Conservation (phyloP, 352 stramenopile species). For the Phytophthora colocasiae region DNA sequence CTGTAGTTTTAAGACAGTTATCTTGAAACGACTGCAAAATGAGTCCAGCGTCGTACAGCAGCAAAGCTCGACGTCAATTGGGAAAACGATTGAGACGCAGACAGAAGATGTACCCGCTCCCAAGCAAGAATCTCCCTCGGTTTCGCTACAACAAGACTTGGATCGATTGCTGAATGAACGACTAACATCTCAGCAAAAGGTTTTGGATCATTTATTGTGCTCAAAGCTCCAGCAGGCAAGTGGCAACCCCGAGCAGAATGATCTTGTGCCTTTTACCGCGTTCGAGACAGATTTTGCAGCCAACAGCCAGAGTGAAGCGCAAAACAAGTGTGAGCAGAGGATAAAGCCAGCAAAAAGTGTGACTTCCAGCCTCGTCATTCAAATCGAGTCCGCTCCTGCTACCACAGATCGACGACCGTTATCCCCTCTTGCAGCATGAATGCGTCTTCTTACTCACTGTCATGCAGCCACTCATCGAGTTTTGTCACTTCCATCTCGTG, state of each 20-base stretch:
- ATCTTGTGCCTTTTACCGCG: not conserved
- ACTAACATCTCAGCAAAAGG: conserved; percentile 40
- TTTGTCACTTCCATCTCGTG: conserved; percentile 60
- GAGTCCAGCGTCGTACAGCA: not conserved
- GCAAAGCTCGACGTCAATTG: not conserved
- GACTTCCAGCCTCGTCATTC: not conserved
- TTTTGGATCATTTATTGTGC: conserved; percentile 41
- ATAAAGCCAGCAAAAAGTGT: not conserved
- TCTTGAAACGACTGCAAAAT: conserved; percentile 27
- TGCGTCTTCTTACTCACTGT: conserved; percentile 13
- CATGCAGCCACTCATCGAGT: conserved; percentile 50
- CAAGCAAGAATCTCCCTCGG: conserved; percentile 6
- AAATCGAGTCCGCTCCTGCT: not conserved
- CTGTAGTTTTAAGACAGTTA: conserved; percentile 20
- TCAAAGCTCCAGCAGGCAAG: conserved; percentile 34
- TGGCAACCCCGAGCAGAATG: not conserved
- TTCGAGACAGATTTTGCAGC: not conserved
- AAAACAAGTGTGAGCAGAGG: not conserved
- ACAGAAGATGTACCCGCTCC: conserved; percentile 1
- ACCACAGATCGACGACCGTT: conserved; percentile 17
- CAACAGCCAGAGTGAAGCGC: not conserved
- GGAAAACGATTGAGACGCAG: conserved; percentile 16
- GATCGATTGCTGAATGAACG: conserved; percentile 41
- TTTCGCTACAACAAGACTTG: too few relatives aligned
- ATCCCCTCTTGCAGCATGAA: conserved; percentile 27